Base-by-base conservation (phyloP, 192 early-diverging fungal genomes). In the Lobosporangium transversale region DNA sequence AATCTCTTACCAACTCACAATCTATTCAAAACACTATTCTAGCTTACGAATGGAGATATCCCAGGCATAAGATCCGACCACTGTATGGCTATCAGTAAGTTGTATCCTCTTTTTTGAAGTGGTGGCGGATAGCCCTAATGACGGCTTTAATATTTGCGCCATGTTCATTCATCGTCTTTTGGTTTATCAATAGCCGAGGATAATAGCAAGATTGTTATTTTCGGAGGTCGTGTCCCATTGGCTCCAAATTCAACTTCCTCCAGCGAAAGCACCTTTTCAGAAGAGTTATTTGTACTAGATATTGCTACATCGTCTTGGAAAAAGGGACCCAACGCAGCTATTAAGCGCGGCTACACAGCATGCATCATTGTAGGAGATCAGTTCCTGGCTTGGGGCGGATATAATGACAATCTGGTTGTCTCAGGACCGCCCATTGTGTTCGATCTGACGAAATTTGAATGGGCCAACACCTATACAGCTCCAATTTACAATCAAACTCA, bases 371-470 rank as follows among this genome's bases (percentile, higher is more conserved):
- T 62, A 6, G 68, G 58, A 0, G 35, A 37, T 43, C 68, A 70
- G 18, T 56, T 70, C 20, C n/a, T 70, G 6, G 44, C 53, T 1
- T 70, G 68, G 68, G 68, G 68, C 21, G 68, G 68, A 6, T 45
- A 8, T 6, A 30, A 70, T 30, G 52, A 36, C 6, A 32, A 45
- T 0, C 24, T 35, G 20, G 58, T 56, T 4, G 15, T 32, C 23
- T 9, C 37, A 1, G 68, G 58, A 24, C 51, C 58, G n/a, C 68
- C 68, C 6, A 26, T 62, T n/a, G 12, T 70, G 15, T 70, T 49
- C 43, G 53, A 55, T n/a, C 24, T 70, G 21, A 9, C 37, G 6
- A 36, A 23, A 17, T 30, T n/a, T 15, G 42, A 54, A 24, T 70
- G 68, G 68, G 26, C 44, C 44, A 49, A 42, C 3, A 36, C 12